Conservation (phyloP, 768 basidiomycete species). For the Kwoniella dendrophila region DNA sequence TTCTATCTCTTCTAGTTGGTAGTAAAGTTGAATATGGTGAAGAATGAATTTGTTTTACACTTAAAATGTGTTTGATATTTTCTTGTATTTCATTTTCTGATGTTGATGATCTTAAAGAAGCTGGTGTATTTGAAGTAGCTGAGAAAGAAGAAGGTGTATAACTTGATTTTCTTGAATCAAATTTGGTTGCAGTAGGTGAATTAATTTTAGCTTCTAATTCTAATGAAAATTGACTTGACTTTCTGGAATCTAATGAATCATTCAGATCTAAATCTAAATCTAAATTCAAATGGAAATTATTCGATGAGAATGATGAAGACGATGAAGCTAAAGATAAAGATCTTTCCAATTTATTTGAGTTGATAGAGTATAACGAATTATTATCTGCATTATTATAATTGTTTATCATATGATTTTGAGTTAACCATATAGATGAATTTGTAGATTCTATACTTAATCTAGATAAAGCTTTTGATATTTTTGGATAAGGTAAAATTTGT, state of each 20-base stretch:
- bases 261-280: too few relatives aligned
- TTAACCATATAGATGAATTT: slow-evolving; percentile 11
- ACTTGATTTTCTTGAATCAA: neutral
- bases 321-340: neutral
- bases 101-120: neutral
- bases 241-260: neutral
- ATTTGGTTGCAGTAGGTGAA: neutral
- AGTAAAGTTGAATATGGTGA: slow-evolving; percentile 15
- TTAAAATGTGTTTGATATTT: neutral
- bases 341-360: too few relatives aligned
- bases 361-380: neutral
- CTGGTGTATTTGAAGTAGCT: neutral
- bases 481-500: slow-evolving; percentile 21
- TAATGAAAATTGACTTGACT: slow-evolving; percentile 18
- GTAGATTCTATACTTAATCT: slow-evolving; percentile 17
- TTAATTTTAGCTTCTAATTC: slow-evolving; percentile 14
- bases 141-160: slow-evolving; percentile 2
- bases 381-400: neutral
- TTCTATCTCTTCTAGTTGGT: slow-evolving; percentile 5
- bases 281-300: neutral
- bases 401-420: slow-evolving; percentile 1
- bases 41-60: neutral
- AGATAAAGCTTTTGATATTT: slow-evolving; percentile 9
- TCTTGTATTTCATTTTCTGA: slow-evolving; percentile 5
- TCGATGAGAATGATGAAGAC: too few relatives aligned